phyloP scores from a whole-genome alignment of 768 basidiomycete species.

The Psilocybe sp. region DNA sequence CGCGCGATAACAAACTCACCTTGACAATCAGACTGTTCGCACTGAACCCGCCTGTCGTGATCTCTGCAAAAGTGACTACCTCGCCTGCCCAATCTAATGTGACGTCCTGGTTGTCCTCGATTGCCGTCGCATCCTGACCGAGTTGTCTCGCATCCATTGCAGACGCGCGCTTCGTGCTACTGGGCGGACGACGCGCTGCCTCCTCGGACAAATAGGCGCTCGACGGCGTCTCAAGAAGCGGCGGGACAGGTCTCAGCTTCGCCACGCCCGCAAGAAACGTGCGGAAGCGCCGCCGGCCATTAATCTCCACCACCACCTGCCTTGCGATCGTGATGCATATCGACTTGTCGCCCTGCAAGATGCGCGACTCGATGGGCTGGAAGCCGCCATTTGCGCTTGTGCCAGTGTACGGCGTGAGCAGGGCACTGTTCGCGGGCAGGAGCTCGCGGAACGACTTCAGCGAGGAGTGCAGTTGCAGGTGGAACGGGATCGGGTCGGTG shows the following conservation, averaged over 20 bases:
- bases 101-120: no score
- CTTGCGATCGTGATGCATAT: conserved; percentile 50
- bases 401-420: conserved; percentile 18
- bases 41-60: conserved; percentile 42
- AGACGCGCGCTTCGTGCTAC: neutral
- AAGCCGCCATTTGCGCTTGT: neutral
- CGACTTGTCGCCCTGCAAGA: conserved; percentile 7
- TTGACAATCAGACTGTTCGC: conserved; percentile 43
- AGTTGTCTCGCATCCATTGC: no score
- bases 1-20: conserved; percentile 30
- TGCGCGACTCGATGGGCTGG: conserved; percentile 1
- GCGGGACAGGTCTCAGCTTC: conserved; percentile 35
- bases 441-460: conserved; percentile 42
- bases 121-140: no score
- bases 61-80: conserved; percentile 36
- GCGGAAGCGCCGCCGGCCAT: conserved; percentile 34
- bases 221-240: conserved; percentile 10
- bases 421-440: conserved; percentile 23
- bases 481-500: conserved; percentile 53
- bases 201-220: neutral
- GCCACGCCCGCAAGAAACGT: conserved; percentile 42
- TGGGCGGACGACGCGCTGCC: conserved; percentile 9
- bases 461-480: conserved; percentile 50
- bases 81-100: conserved; percentile 55
- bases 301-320: conserved; percentile 39